These are phyloP conservation scores for Fragosphaeria purpurea DNA, from an alignment of 2,329 filamentous ascomycete genomes.

Conservation along the genomic window DNA sequence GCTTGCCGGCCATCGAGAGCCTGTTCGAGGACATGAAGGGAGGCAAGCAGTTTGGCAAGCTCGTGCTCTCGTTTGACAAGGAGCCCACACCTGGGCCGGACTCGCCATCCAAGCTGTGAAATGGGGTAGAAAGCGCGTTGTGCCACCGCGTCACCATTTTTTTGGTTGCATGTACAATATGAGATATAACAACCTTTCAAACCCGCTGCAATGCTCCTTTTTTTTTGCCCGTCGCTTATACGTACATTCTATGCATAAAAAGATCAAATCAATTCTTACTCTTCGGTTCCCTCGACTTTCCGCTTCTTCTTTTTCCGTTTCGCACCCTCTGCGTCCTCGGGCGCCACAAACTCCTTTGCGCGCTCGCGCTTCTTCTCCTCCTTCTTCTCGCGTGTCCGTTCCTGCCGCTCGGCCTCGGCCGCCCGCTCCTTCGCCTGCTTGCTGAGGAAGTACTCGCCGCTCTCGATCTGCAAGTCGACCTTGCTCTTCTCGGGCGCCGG, in stretches of 20 bases:
- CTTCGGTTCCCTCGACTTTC: constrained; percentile 9
- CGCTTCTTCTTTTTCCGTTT: constrained; percentile 49
- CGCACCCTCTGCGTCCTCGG: constrained; percentile 60
- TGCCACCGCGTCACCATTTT: too few species aligned
- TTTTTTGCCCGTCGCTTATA: too few species aligned
- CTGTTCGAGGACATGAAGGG: constrained; percentile 84
- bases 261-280: not conserved
- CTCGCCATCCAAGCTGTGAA: constrained; percentile 30
- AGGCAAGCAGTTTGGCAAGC: constrained; percentile 81
- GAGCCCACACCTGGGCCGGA: constrained; percentile 8
- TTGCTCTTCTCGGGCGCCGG: constrained; percentile 98
- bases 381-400: constrained; percentile 79
- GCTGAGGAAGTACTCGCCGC: constrained; percentile 89
- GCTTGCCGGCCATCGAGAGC: constrained; percentile 66
- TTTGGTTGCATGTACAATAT: too few species aligned
- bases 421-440: constrained; percentile 87
- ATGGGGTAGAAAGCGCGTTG: not conserved
- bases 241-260: too few species aligned
- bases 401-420: constrained; percentile 66
- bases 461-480: constrained; percentile 95
- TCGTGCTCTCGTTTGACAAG: constrained; percentile 62
- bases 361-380: constrained; percentile 79
- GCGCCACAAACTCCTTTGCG: constrained; percentile 77
- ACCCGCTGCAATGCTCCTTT: too few species aligned
- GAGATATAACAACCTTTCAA: too few species aligned